Conservation (phyloP, 1,139 yeast species). For the Scheffersomyces insectosa region DNA sequence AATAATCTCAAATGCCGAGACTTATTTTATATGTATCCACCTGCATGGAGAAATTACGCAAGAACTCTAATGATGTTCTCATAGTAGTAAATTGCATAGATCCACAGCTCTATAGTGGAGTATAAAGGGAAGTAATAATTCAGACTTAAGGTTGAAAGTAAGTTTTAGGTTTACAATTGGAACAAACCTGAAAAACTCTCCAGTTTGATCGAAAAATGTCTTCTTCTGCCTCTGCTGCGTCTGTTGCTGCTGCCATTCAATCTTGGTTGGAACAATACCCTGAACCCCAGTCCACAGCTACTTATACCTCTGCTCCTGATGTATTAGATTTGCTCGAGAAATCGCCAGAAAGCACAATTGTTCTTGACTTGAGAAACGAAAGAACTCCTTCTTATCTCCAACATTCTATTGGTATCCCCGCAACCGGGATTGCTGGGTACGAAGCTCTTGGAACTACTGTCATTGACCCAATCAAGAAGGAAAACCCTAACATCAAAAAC, state of each 20-base stretch:
- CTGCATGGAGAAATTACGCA: too few relatives aligned
- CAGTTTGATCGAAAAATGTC: too few relatives aligned
- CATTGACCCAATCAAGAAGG: conserved; percentile 5
- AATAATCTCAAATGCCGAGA: too few relatives aligned
- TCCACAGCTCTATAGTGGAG: too few relatives aligned
- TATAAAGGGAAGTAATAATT: too few relatives aligned
- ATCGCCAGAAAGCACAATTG: conserved; percentile 1
- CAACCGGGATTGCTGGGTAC: conserved; percentile 6
- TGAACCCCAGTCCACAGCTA: conserved; percentile 6
- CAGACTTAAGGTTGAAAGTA: too few relatives aligned
- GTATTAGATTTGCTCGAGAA: conserved; percentile 5
- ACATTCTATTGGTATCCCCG: conserved; percentile 9
- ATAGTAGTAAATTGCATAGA: too few relatives aligned
- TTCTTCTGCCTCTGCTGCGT: too few relatives aligned
- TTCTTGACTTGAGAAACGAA: conserved; percentile 12
- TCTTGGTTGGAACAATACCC: conserved; percentile 7
- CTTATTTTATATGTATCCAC: too few relatives aligned
- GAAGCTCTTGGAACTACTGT: conserved; percentile 4
- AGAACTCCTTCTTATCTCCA: conserved; percentile 6
- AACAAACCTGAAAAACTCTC: too few relatives aligned
- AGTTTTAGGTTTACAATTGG: too few relatives aligned
- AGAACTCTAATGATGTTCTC: too few relatives aligned
- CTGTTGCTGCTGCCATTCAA: neutral
- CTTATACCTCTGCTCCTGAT: conserved; percentile 6
- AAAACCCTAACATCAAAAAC: conserved; percentile 3